A percentile compares a stretch with the other conserved stretches of the same genome.
Evolutionary conservation across 2,329 filamentous ascomycete genomes (phyloP).

Genomic region (Nemania sp.): DNA sequence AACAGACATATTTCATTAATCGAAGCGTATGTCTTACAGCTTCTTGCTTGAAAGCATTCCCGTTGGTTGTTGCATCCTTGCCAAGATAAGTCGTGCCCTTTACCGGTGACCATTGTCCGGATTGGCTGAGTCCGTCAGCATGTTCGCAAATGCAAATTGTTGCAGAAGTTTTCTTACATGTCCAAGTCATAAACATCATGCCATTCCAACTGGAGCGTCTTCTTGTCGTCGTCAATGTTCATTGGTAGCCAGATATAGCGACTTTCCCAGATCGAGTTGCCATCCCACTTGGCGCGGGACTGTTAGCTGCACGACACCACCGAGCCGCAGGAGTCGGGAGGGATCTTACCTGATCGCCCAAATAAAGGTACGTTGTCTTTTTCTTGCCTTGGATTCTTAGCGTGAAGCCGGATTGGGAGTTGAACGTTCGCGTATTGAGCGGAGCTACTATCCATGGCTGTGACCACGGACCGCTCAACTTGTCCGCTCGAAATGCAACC

Average conservation of each 20-base stretch:
- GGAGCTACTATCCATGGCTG: slow-evolving; percentile 66
- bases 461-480: slow-evolving; percentile 63
- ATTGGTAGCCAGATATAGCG: slow-evolving; percentile 69
- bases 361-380: slow-evolving; percentile 63
- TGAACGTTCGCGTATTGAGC: slow-evolving; percentile 63
- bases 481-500: slow-evolving; percentile 66
- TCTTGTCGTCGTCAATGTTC: slow-evolving; percentile 63
- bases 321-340: background rate
- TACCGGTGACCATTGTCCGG: slow-evolving; percentile 61
- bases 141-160: background rate
- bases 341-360: slow-evolving; percentile 57
- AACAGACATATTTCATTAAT: background rate
- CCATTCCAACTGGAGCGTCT: slow-evolving; percentile 63
- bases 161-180: slow-evolving; percentile 50
- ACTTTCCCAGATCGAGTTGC: slow-evolving; percentile 67
- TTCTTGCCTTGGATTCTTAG: slow-evolving; percentile 61
- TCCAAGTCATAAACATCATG: slow-evolving; percentile 68
- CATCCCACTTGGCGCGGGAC: slow-evolving; percentile 58
- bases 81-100: slow-evolving; percentile 61
- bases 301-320: slow-evolving; percentile 4
- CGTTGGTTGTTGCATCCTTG: slow-evolving; percentile 58
- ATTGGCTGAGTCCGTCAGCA: slow-evolving; percentile 51
- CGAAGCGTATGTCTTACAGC: slow-evolving; percentile 49
- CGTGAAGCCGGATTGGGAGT: slow-evolving; percentile 64
- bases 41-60: slow-evolving; percentile 66